Evolutionary conservation across 1,284 basidiomycete genomes (phyloP), one percentile per base, ranked within the genome.

Genomic region (Mycosarcoma mackinlayi): DNA sequence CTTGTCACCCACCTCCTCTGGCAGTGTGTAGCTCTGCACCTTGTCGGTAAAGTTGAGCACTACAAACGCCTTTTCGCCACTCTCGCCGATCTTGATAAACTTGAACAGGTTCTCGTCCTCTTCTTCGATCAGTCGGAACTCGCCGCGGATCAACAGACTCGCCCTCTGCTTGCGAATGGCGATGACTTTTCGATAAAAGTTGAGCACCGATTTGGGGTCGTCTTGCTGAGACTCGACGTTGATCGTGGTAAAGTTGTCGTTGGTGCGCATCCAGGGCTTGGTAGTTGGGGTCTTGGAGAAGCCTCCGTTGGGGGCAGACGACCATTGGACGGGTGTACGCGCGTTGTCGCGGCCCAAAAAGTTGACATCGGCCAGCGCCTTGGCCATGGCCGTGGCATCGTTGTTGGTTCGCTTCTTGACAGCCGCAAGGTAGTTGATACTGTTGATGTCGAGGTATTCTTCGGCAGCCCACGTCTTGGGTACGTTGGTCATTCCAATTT

Each of bases 221-320:
- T 78, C 65, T 9, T 85, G 49, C 78, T 90, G 87, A 5, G 79
- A 82, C 2, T 81, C 85, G 8, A 86, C 89, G 76, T 92, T 92
- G 86, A 89, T 90, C 3, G 82, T 73, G 16, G 60, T 66, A 75
- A 88, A 89, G 73, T 91, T 89, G 39, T 90, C 89, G 73, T 90
- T 89, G 9, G 90, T 87, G 13, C 88, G 85, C 89, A 92, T 92
- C 91, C 90, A 92, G 0, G 90, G 89, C 13, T 83, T 85, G 3
- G 60, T 73, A 24, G 60, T 70, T 18, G 59, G 58, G n/a, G 86
- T 87, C 0, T 85, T 85, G 4, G 87, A 88, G 81, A 91, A 92
- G 0, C 91, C 90, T 0, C 85, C 89, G 56, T 91, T 84, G 6
- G 83, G 40, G 1, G 84, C 83, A 4, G 83, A 73, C 56, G 88